Percentiles rank a stretch among this genome's conserved stretches.
phyloP scores from a whole-genome alignment of 345 rosid genomes.

The Eucalyptus tenuipes region DNA sequence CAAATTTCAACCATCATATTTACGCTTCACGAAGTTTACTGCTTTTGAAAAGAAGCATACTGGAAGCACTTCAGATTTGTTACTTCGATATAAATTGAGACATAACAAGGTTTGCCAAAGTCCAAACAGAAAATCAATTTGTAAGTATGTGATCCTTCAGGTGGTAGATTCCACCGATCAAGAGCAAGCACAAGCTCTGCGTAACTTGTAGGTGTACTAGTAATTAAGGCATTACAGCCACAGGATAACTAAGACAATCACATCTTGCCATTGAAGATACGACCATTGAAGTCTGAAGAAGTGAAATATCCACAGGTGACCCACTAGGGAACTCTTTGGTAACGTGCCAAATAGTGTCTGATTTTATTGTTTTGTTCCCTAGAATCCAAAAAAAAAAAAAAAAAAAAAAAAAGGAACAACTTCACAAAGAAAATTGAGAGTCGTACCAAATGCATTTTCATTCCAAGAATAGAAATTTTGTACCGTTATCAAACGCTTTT shows the following conservation, averaged over 20 bases:
- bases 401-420: no score
- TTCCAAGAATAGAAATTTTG: no score
- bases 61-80: not conserved
- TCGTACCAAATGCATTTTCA: fast-evolving
- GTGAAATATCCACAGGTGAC: not conserved
- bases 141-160: not conserved
- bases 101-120: not conserved
- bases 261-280: not conserved
- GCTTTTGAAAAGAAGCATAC: not conserved
- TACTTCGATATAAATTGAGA: not conserved
- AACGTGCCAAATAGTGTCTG: fast-evolving
- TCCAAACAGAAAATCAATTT: not conserved
- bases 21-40: not conserved
- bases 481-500: fast-evolving
- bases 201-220: not conserved
- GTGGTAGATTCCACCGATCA: not conserved
- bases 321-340: not conserved
- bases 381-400: no score
- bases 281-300: not conserved
- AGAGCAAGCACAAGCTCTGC: not conserved
- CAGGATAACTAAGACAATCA: not conserved
- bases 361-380: not conserved
- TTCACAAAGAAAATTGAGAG: no score
- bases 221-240: not conserved
- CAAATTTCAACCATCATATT: not conserved